phyloP scores from a whole-genome alignment of 768 basidiomycete species.

The Leucogyrophana mollusca region DNA sequence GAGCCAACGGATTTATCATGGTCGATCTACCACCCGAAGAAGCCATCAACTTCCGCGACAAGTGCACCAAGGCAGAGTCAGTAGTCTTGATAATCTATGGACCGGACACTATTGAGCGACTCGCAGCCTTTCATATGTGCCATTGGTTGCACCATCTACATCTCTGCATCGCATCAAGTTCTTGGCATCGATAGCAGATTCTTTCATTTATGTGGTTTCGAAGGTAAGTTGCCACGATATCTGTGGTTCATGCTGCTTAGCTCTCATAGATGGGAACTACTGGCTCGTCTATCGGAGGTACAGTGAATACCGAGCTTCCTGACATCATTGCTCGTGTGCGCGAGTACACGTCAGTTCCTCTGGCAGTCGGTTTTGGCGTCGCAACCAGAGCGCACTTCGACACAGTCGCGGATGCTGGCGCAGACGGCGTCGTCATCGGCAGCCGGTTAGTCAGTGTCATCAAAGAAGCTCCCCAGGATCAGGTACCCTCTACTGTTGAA shows the following conservation, averaged over 20 bases:
- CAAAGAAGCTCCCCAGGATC: slow-evolving; percentile 53
- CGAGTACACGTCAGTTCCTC: slow-evolving; percentile 71
- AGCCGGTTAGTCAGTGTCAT: slow-evolving; percentile 82
- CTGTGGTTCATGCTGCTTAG: background rate
- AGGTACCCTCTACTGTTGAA: slow-evolving; percentile 56
- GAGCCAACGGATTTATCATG: slow-evolving; percentile 96
- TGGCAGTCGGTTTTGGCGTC: slow-evolving; percentile 97
- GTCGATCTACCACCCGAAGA: slow-evolving; percentile 98
- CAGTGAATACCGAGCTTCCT: slow-evolving; percentile 75
- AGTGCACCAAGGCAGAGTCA: slow-evolving; percentile 79
- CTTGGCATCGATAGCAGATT: slow-evolving; percentile 90
- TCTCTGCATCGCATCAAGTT: slow-evolving; percentile 85
- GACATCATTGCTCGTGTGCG: slow-evolving; percentile 84
- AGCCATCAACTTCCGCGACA: slow-evolving; percentile 84
- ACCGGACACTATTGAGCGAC: slow-evolving; percentile 1
- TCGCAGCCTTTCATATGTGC: slow-evolving; percentile 87
- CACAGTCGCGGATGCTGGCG: slow-evolving; percentile 79
- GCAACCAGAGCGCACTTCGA: slow-evolving; percentile 89
- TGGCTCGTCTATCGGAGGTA: slow-evolving; percentile 76
- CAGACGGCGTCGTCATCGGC: slow-evolving; percentile 94
- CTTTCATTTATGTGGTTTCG: slow-evolving; percentile 98
- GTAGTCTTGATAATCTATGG: slow-evolving; percentile 25
- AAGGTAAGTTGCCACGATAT: slow-evolving; percentile 52
- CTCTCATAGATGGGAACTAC: slow-evolving; percentile 90
- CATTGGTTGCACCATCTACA: slow-evolving; percentile 93